phyloP scores from a whole-genome alignment of 148 eudicot genomes.

The Nepenthes mirabilis region DNA sequence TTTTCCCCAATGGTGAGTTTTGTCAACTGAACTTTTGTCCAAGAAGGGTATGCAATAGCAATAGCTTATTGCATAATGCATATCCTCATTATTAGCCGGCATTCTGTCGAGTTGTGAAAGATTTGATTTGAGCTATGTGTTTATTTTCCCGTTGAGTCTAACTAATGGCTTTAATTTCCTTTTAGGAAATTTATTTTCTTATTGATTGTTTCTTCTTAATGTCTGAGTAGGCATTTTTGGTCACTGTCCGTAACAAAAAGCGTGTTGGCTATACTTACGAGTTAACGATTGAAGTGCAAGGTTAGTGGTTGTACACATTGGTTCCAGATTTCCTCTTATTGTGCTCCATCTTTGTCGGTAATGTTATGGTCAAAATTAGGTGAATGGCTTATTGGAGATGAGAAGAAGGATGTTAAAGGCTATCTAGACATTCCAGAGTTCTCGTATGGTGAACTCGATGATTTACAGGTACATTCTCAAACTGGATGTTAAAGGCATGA shows the following conservation, averaged over 20 bases:
- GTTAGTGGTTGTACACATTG: constrained; percentile 18
- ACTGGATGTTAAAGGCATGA: no score
- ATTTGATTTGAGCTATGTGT: background rate
- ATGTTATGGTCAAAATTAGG: constrained; percentile 30
- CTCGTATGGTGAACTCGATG: constrained; percentile 87
- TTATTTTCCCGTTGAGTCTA: background rate
- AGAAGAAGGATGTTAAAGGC: constrained; percentile 60
- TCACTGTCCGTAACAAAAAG: constrained; percentile 88
- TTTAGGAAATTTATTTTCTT: background rate
- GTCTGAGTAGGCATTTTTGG: constrained; percentile 65
- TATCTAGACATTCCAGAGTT: constrained; percentile 62
- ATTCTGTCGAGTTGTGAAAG: no score
- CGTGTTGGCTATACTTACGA: constrained; percentile 94
- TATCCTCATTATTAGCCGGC: no score
- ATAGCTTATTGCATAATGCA: no score
- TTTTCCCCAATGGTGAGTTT: no score
- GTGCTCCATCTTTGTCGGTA: background rate
- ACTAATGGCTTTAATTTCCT: background rate
- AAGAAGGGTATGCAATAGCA: no score
- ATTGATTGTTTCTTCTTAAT: background rate
- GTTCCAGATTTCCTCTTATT: background rate
- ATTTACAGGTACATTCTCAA: constrained; percentile 54
- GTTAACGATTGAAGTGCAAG: constrained; percentile 67
- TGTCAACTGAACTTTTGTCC: no score
- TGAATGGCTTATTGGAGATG: constrained; percentile 70